phyloP scores from a whole-genome alignment of 768 basidiomycete genomes.

The Piloderma croceum region DNA sequence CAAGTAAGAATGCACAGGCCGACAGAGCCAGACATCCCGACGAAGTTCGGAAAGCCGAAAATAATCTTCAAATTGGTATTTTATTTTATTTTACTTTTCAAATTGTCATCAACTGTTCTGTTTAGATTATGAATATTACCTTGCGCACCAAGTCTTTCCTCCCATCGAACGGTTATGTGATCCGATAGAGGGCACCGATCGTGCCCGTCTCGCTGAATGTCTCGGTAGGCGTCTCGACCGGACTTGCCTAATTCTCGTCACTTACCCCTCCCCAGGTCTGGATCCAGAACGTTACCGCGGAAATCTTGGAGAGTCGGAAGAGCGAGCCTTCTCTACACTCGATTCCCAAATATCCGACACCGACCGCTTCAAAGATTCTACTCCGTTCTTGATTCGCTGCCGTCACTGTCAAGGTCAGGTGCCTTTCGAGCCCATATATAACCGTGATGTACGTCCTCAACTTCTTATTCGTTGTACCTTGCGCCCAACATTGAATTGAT shows the following conservation, averaged over 20 bases:
- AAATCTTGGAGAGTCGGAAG: conserved; percentile 41
- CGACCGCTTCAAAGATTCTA: conserved; percentile 77
- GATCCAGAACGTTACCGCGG: conserved; percentile 53
- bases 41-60: conserved; percentile 67
- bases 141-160: conserved; percentile 87
- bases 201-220: conserved; percentile 88
- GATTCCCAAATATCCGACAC: conserved; percentile 87
- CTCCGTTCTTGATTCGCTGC: conserved; percentile 72
- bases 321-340: conserved; percentile 67
- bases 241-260: not conserved
- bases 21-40: conserved; percentile 93
- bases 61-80: conserved; percentile 70
- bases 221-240: conserved; percentile 53
- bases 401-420: conserved; percentile 59
- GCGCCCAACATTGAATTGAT: conserved; percentile 1
- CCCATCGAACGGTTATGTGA: conserved; percentile 95
- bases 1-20: conserved; percentile 72
- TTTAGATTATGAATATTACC: conserved; percentile 86
- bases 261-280: conserved; percentile 36
- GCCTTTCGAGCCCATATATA: conserved; percentile 53
- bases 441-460: conserved; percentile 45
- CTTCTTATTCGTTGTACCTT: not conserved
- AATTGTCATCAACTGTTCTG: conserved; percentile 6
- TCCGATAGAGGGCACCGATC: conserved; percentile 92
- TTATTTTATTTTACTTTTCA: not conserved